A percentile compares a stretch with the other conserved stretches of the same genome.
Conservation (phyloP, 2,329 filamentous ascomycete species). For the Ramichloridium luteum region DNA sequence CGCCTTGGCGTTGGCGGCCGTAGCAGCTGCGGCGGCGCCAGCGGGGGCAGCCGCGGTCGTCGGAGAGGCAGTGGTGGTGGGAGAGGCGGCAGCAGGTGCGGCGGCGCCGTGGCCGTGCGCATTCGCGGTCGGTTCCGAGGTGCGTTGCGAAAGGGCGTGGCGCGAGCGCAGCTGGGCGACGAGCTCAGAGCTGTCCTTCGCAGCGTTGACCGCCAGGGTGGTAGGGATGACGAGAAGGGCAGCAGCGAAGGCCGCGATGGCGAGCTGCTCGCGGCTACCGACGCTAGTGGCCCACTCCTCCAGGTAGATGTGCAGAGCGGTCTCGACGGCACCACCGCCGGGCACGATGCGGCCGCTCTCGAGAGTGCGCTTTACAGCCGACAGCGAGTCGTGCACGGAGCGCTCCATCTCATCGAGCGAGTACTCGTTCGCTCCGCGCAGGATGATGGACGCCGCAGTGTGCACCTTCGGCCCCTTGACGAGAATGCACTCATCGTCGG, state of each 20-base stretch:
- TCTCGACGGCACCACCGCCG: slow-evolving; percentile 92
- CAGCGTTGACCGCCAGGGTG: slow-evolving; percentile 91
- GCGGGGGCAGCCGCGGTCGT: slow-evolving; percentile 14
- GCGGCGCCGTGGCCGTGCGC: slow-evolving; percentile 16
- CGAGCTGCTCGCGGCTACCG: slow-evolving; percentile 88
- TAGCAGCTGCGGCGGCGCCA: slow-evolving; percentile 7
- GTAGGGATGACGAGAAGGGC: slow-evolving; percentile 90
- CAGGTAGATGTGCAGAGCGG: slow-evolving; percentile 96
- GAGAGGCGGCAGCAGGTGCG: slow-evolving; percentile 10
- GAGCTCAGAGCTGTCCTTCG: slow-evolving; percentile 89
- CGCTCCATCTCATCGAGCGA: slow-evolving; percentile 98
- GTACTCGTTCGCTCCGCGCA: slow-evolving; percentile 91
- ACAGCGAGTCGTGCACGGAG: slow-evolving; percentile 91
- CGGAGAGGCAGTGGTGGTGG: slow-evolving; percentile 13
- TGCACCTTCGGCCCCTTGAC: slow-evolving; percentile 92
- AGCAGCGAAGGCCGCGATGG: slow-evolving; percentile 94
- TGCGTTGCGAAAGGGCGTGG: slow-evolving; percentile 87
- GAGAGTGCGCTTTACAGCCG: slow-evolving; percentile 90
- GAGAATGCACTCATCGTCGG: slow-evolving; percentile 95
- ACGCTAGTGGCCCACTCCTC: slow-evolving; percentile 98
- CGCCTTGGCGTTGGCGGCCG: slow-evolving; percentile 64
- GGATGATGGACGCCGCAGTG: slow-evolving; percentile 88
- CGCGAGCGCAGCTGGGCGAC: slow-evolving; percentile 89
- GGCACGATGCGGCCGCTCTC: slow-evolving; percentile 96
- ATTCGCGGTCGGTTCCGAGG: slow-evolving; percentile 58